A percentile compares a stretch with the other conserved stretches of the same genome.
Evolutionary conservation across 768 basidiomycete genomes (phyloP).

Genomic region (Collybia sp.): DNA sequence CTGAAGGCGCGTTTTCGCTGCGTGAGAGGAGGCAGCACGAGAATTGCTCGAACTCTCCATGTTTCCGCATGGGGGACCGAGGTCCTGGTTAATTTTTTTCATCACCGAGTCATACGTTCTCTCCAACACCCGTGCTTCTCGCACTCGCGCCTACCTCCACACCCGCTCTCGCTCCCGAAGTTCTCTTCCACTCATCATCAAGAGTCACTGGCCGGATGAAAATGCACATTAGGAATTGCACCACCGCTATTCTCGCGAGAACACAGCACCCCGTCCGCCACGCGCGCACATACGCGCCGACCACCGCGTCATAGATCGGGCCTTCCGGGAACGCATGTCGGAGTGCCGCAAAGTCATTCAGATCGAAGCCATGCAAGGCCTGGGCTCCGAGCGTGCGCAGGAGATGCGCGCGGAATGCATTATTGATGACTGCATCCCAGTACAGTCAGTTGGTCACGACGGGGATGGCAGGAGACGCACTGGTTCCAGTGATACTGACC

Average conservation of each 20-base stretch:
- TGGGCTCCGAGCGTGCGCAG: not conserved
- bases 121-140: too few species aligned
- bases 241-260: slow-evolving; percentile 15
- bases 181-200: not conserved
- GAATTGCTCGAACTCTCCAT: too few species aligned
- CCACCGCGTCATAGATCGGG: slow-evolving; percentile 4
- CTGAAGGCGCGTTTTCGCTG: too few species aligned
- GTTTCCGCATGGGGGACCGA: too few species aligned
- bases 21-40: too few species aligned
- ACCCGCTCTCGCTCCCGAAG: too few species aligned
- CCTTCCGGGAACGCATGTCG: slow-evolving; percentile 8
- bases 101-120: too few species aligned
- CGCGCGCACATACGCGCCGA: slow-evolving; percentile 14
- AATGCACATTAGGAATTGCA: slow-evolving; percentile 13
- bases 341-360: slow-evolving; percentile 14
- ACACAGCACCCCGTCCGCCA: slow-evolving; percentile 14
- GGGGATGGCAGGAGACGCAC: slow-evolving; percentile 6
- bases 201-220: slow-evolving; percentile 5
- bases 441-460: not conserved
- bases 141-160: too few species aligned
- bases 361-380: slow-evolving; percentile 8
- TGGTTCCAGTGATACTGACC: slow-evolving; percentile 18
- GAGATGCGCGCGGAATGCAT: slow-evolving; percentile 9
- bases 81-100: too few species aligned
- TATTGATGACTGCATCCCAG: slow-evolving; percentile 15